phyloP scores from a whole-genome alignment of 148 eudicot genomes.

The Agrostemma githago region DNA sequence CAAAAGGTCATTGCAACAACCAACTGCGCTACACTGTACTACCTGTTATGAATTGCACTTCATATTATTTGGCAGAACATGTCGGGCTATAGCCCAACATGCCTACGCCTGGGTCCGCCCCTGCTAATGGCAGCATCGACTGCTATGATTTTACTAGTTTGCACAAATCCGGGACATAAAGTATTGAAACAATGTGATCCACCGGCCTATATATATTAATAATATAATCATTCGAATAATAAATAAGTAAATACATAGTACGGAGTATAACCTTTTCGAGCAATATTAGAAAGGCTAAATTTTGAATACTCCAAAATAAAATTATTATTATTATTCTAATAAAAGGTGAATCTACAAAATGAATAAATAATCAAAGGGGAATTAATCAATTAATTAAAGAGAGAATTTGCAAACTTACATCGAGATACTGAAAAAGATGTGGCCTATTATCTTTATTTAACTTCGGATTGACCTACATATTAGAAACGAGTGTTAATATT shows the following conservation, averaged over 20 bases:
- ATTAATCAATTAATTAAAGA: background rate
- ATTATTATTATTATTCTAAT: too few relatives aligned
- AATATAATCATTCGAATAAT: too few relatives aligned
- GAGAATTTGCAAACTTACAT: background rate
- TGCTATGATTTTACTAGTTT: background rate
- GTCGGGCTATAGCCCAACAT: too few relatives aligned
- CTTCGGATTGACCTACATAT: constrained; percentile 6
- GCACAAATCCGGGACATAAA: background rate
- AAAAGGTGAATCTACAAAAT: too few relatives aligned
- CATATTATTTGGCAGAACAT: too few relatives aligned
- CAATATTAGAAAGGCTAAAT: too few relatives aligned
- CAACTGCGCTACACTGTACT: too few relatives aligned
- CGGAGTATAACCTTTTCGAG: too few relatives aligned
- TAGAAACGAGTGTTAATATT: background rate
- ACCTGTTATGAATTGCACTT: too few relatives aligned
- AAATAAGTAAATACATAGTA: background rate
- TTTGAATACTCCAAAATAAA: background rate
- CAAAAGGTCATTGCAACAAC: too few relatives aligned
- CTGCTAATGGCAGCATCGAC: background rate
- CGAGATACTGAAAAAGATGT: background rate
- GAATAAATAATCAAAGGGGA: too few relatives aligned
- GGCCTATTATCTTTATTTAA: background rate
- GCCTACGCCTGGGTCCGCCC: too few relatives aligned
- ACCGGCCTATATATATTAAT: background rate
- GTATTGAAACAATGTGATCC: background rate